Evolutionary conservation across 495 filamentous ascomycete genomes (phyloP).

Genomic region (Delitschia confertaspora): DNA sequence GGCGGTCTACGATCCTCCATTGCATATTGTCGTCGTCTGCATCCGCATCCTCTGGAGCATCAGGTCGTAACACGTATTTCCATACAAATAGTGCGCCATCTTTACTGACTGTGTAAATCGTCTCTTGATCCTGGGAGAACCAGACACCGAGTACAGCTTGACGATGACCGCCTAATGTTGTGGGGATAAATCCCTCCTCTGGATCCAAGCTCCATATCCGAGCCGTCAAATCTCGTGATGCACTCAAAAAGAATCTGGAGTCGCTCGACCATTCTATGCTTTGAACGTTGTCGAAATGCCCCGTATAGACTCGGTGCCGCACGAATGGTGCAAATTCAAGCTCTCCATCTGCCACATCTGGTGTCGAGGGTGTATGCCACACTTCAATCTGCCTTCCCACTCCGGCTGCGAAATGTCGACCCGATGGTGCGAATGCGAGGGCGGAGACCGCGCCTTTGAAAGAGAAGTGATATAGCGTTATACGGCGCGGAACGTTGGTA

Average conservation of each 20-base stretch:
- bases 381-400: slow-evolving; percentile 79
- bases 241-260: slow-evolving; percentile 84
- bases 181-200: slow-evolving; percentile 81
- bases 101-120: slow-evolving; percentile 54
- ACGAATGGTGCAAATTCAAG: slow-evolving; percentile 93
- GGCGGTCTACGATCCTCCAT: slow-evolving; percentile 79
- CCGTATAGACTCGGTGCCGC: slow-evolving; percentile 71
- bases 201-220: slow-evolving; percentile 88
- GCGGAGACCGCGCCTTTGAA: slow-evolving; percentile 76
- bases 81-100: slow-evolving; percentile 60
- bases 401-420: slow-evolving; percentile 79
- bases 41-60: slow-evolving; percentile 41
- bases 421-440: slow-evolving; percentile 85
- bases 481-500: slow-evolving; percentile 75
- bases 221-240: slow-evolving; percentile 84
- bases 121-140: slow-evolving; percentile 89
- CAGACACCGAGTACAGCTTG: slow-evolving; percentile 80
- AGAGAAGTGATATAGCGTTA: slow-evolving; percentile 86
- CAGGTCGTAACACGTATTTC: slow-evolving; percentile 47
- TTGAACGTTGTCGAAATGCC: slow-evolving; percentile 78
- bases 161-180: slow-evolving; percentile 78
- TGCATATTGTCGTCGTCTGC: slow-evolving; percentile 51
- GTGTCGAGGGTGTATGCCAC: slow-evolving; percentile 89
- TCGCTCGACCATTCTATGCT: slow-evolving; percentile 90
- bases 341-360: slow-evolving; percentile 68